Evolutionary conservation across 208 protist genomes (phyloP), one percentile per base, ranked within the genome.

Genomic region (Crithidia brevicula): DNA sequence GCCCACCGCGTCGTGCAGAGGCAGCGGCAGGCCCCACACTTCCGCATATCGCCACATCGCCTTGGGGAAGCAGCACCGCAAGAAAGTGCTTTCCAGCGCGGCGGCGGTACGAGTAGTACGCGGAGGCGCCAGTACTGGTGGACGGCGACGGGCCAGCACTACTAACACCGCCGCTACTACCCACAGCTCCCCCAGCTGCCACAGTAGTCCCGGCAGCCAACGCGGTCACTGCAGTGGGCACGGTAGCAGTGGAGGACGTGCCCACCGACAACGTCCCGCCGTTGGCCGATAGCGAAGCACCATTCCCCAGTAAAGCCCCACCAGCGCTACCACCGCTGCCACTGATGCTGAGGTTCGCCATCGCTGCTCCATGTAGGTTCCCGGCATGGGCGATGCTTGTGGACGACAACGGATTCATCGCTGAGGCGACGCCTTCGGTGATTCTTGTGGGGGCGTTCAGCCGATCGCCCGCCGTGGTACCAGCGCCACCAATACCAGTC

Each of bases 11-110:
- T 42, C 47, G 33, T 27, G 31, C 38, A 20, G 9, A n/a, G 38
- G 58, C 31, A 31, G 22, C 53, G 5, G 40, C 23, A 4, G 45
- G 3, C 49, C 9, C 15, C 23, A 33, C 61, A 43, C 34, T 50
- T 16, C 85, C 79, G 67, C 79, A 91, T 9, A 69, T 33, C 51
- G 83, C 59, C 9, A 88, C 69, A 10, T 71, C 54, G 30, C 85
- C 85, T 43, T 72, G 67, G 2, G 85, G 85, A 38, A 86, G 66
- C 23, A 91, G 67, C 7, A 82, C n/a, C 38, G 85, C 85, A n/a
- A 61, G 30, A 50, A 88, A 88, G 70, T 20, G 30, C 16, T 43
- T 70, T 45, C 52, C 50, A 6, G 57, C 54, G 38, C 63, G 72
- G 18, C 49, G 72, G 27, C 50, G 59, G 22, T 60, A 54, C 9